Evolutionary conservation across 2,329 filamentous ascomycete species (phyloP), one percentile per base, ranked within the genome.

Genomic region (Trichoderma guizhouense): DNA sequence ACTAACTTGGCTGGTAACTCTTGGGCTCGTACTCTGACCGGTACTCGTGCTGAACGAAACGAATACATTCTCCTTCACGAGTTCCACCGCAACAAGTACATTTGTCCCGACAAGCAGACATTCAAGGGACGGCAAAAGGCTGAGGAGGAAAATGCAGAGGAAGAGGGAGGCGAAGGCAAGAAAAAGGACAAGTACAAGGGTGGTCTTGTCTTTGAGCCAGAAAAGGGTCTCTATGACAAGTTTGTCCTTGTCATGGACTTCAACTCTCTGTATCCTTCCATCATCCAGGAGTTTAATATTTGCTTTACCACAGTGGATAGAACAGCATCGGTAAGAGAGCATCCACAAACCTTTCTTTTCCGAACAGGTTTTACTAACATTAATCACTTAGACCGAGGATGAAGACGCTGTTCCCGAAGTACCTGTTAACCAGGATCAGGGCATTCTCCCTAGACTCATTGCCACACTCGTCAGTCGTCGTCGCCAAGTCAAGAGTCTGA

Each of bases 181-280:
- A 99, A 98, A 86, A 99, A 98, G 82, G 97, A 99, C 84, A 99
- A 98, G 82, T 99, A 92, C 86, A 98, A 99, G 85, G 96, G 96
- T 79, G 96, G 97, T 86, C 90, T 99, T 36, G 96, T 99, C 71
- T 98, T 99, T 77, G 96, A 99, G 81, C 96, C 96, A 5, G 95
- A 98, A 81, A 98, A 95, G 82, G 96, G 97, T 21, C 88, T 99
- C 5, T 99, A 99, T 79, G 96, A 99, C 87, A 97, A 97, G 83
- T 98, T 97, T 81, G 93, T 99, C 69, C 88, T 99, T 71, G 97
- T 99, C 82, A 99, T 99, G 97, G 96, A 99, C 86, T 99, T 99
- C 86, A 99, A 99, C 87, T 98, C 95, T 77, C 86, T 99, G 74
- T 99, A 99, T 78, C 96, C 96, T 36, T 98, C 94, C 79, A 98